Evolutionary conservation across 2,329 filamentous ascomycete genomes (phyloP).

Genomic region (Xylariales sp.): DNA sequence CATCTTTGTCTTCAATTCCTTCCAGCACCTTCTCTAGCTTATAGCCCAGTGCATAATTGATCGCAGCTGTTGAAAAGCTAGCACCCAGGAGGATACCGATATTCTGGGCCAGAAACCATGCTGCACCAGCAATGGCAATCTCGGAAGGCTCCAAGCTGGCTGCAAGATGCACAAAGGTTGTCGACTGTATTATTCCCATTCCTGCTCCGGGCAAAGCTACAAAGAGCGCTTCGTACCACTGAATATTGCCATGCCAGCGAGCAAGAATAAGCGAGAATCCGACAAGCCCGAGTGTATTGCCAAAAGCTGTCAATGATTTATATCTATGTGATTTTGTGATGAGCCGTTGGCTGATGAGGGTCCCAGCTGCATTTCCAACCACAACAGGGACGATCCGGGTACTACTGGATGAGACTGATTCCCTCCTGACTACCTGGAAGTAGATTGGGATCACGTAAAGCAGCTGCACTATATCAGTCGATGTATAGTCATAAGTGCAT

Average conservation of each 20-base stretch:
- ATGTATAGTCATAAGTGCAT: too few relatives aligned
- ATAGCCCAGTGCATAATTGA: neutral
- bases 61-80: neutral
- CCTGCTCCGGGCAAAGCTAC: neutral
- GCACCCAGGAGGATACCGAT: neutral
- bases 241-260: neutral
- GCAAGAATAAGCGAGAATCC: neutral
- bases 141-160: neutral
- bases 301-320: neutral
- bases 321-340: neutral
- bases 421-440: neutral
- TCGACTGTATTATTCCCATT: neutral
- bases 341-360: neutral
- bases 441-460: neutral
- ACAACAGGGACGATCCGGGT: neutral
- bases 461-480: too few relatives aligned
- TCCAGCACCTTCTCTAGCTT: too few relatives aligned
- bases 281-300: neutral
- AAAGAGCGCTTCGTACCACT: neutral
- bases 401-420: neutral
- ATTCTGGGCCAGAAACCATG: constrained; percentile 1
- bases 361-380: neutral
- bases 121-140: neutral
- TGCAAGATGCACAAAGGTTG: neutral
- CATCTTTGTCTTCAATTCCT: neutral